These are phyloP conservation scores for Akanthomyces lecanii DNA, from an alignment of 2,329 filamentous ascomycete genomes.

Conservation along the genomic window DNA sequence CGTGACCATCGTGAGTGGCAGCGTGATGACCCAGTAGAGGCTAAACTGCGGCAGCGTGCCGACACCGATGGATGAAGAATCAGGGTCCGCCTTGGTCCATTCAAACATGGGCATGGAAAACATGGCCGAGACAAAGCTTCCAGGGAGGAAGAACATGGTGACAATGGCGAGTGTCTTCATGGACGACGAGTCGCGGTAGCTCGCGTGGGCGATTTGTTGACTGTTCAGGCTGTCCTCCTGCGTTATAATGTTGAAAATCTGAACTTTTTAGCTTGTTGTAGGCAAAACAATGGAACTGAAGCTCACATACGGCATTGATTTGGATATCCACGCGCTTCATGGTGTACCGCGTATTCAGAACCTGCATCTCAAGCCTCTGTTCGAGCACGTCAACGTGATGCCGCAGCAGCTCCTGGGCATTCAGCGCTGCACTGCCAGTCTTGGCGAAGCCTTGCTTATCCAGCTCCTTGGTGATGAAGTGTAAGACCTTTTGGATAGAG, in stretches of 20 bases:
- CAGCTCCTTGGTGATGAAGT: conserved; percentile 25
- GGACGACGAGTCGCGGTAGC: conserved; percentile 37
- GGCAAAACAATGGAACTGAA: neutral
- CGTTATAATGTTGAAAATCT: conserved; percentile 37
- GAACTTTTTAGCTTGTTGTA: neutral
- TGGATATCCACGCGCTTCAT: conserved; percentile 37
- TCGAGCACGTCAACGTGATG: conserved; percentile 28
- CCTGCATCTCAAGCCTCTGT: conserved; percentile 33
- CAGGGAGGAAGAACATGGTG: conserved; percentile 41
- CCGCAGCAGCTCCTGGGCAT: conserved; percentile 24
- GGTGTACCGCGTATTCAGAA: conserved; percentile 33
- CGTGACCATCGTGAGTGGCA: conserved; percentile 34
- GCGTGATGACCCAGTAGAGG: conserved; percentile 39
- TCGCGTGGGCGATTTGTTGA: conserved; percentile 32
- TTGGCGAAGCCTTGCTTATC: neutral
- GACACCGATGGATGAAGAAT: conserved; percentile 26
- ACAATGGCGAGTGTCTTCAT: conserved; percentile 42
- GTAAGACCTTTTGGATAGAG: conserved; percentile 31
- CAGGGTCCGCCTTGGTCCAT: conserved; percentile 26
- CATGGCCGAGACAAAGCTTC: conserved; percentile 39
- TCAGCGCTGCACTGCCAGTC: neutral
- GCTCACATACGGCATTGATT: conserved; percentile 32
- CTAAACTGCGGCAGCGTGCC: conserved; percentile 32
- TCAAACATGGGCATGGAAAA: conserved; percentile 35
- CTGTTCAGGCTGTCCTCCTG: conserved; percentile 35